Evolutionary conservation across 2,329 filamentous ascomycete genomes (phyloP).

Genomic region (Venturia carpophila): DNA sequence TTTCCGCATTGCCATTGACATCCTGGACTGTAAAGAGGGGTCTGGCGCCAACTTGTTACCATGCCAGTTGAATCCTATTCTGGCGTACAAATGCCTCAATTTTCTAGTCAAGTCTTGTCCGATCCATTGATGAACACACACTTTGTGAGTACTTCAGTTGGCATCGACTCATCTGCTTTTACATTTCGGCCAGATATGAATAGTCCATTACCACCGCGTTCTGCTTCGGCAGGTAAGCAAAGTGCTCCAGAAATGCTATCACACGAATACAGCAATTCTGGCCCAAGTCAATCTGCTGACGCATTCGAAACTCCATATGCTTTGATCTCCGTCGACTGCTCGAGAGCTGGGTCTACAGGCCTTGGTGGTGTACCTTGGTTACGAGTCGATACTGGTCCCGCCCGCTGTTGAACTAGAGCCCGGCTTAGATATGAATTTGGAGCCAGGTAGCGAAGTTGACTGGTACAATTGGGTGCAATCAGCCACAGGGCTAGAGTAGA

Average conservation of each 20-base stretch:
- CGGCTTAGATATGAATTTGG: constrained; percentile 22
- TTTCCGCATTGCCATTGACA: constrained; percentile 1
- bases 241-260: not conserved
- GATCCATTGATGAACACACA: not conserved
- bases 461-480: constrained; percentile 36
- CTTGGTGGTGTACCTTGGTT: constrained; percentile 24
- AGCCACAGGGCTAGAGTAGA: constrained; percentile 26
- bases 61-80: not conserved
- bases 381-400: constrained; percentile 23
- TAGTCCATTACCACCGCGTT: not conserved
- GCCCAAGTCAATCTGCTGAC: not conserved
- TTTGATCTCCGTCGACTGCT: constrained; percentile 22
- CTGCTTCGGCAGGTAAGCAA: not conserved
- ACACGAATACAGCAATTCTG: not conserved
- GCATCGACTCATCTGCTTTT: not conserved
- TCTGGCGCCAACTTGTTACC: constrained; percentile 11
- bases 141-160: not conserved
- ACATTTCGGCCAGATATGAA: not conserved
- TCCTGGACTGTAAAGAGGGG: not conserved
- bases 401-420: constrained; percentile 11
- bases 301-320: constrained; percentile 12
- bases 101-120: not conserved
- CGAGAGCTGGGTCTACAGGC: constrained; percentile 18
- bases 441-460: constrained; percentile 29
- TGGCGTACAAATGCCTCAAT: not conserved